Percentiles rank a stretch among this genome's conserved stretches.
Conservation (phyloP, 495 filamentous ascomycete genomes). For the Cetradonia linearis region DNA sequence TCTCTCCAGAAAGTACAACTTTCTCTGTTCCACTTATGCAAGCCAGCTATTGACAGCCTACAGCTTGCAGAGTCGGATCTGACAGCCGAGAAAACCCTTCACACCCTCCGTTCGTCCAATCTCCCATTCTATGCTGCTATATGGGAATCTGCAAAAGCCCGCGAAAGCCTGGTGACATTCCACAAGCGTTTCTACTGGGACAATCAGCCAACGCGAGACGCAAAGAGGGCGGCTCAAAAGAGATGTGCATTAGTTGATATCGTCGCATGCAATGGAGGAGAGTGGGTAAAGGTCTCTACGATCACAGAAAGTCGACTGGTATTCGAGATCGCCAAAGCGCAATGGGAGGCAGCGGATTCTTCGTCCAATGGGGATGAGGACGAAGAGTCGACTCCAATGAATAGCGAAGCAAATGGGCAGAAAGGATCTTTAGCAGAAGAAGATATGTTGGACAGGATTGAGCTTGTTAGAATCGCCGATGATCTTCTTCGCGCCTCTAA, state of each 20-base stretch:
- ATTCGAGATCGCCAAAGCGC: conserved; percentile 54
- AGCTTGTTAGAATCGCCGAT: conserved; percentile 32
- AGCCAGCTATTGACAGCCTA: neutral
- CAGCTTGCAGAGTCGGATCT: conserved; percentile 25
- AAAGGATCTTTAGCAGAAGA: conserved; percentile 26
- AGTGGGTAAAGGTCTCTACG: conserved; percentile 55
- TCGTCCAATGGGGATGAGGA: conserved; percentile 32
- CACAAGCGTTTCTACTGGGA: conserved; percentile 48
- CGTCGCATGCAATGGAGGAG: conserved; percentile 43
- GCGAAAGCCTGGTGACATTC: conserved; percentile 40
- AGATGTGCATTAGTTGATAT: conserved; percentile 40
- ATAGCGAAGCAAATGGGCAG: conserved; percentile 18
- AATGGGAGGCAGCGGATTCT: conserved; percentile 40
- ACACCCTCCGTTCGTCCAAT: conserved; percentile 48
- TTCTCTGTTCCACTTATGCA: neutral
- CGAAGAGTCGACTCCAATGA: conserved; percentile 14
- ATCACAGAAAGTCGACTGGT: conserved; percentile 46
- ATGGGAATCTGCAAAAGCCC: conserved; percentile 42
- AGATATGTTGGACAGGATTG: conserved; percentile 19
- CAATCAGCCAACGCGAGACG: conserved; percentile 20
- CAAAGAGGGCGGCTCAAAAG: conserved; percentile 32
- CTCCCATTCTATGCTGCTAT: conserved; percentile 46
- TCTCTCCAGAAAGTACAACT: conserved; percentile 37
- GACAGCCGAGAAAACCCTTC: conserved; percentile 28
- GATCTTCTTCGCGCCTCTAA: conserved; percentile 45